These are phyloP conservation scores for Penicillium fimorum DNA, from an alignment of 495 filamentous ascomycete genomes.

Conservation along the genomic window DNA sequence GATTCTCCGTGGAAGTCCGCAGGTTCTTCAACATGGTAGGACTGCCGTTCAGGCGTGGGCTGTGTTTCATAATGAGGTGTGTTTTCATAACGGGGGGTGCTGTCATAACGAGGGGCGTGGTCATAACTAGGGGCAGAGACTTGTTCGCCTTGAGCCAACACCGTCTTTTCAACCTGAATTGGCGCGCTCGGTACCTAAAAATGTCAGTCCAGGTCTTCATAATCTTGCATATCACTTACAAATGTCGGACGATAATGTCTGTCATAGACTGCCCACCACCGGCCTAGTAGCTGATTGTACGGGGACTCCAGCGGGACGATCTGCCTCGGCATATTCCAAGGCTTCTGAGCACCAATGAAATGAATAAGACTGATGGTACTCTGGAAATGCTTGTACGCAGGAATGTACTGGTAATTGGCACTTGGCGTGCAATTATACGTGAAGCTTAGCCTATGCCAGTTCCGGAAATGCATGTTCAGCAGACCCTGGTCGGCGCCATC, in stretches of 20 bases:
- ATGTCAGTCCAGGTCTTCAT: slow-evolving; percentile 13
- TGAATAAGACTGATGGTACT: slow-evolving; percentile 83
- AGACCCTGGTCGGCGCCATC: slow-evolving; percentile 97
- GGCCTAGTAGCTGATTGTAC: slow-evolving; percentile 74
- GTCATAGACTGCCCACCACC: slow-evolving; percentile 94
- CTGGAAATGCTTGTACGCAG: slow-evolving; percentile 90
- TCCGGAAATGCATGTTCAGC: slow-evolving; percentile 88
- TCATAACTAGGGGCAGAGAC: background rate
- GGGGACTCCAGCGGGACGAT: slow-evolving; percentile 56
- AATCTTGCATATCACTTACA: slow-evolving; percentile 19
- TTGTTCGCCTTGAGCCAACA: background rate
- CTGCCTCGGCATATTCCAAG: slow-evolving; percentile 73
- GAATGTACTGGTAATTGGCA: slow-evolving; percentile 91
- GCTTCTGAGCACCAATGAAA: slow-evolving; percentile 90
- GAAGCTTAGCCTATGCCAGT: slow-evolving; percentile 89
- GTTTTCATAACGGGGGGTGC: background rate
- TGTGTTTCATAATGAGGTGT: background rate
- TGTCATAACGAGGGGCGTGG: background rate
- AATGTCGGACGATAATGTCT: slow-evolving; percentile 63
- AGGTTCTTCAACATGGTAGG: slow-evolving; percentile 6
- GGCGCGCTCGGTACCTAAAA: slow-evolving; percentile 14
- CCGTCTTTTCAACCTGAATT: background rate
- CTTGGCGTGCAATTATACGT: slow-evolving; percentile 95
- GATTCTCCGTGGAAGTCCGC: slow-evolving; percentile 1
- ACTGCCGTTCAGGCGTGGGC: slow-evolving; percentile 8